These are phyloP conservation scores for Ophiognomonia clavigignenti-juglandacearum DNA, from an alignment of 2,329 filamentous ascomycete genomes.

Conservation along the genomic window DNA sequence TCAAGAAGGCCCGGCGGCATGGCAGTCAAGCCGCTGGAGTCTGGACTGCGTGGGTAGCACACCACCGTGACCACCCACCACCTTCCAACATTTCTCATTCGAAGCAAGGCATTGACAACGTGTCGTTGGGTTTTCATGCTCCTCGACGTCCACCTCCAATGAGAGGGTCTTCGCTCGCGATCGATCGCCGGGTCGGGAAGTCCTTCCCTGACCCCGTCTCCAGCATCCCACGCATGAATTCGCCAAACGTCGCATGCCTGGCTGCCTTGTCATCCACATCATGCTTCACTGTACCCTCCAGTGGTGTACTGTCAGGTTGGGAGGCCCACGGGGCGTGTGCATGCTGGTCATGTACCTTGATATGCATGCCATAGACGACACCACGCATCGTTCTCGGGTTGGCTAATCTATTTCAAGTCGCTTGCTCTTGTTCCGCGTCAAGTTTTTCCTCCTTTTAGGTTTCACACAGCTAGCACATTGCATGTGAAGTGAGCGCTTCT, in stretches of 20 bases:
- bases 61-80: background rate
- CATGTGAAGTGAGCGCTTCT: constrained; percentile 2
- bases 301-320: background rate
- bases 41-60: no score
- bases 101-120: background rate
- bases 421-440: background rate
- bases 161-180: background rate
- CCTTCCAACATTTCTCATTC: background rate
- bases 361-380: constrained; percentile 7
- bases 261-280: constrained; percentile 1
- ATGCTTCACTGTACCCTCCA: background rate
- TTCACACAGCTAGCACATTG: no score
- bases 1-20: no score
- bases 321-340: constrained; percentile 5
- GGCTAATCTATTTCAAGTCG: background rate
- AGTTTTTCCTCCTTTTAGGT: background rate
- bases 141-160: constrained; percentile 1
- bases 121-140: constrained; percentile 11
- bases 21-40: no score
- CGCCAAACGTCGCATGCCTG: constrained; percentile 4
- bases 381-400: background rate
- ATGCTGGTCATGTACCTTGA: no score
- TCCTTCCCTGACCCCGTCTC: constrained; percentile 3
- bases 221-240: constrained; percentile 8
- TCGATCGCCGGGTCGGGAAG: constrained; percentile 7